phyloP scores from a whole-genome alignment of 257 asterid species.

The Primulina tabacum region DNA sequence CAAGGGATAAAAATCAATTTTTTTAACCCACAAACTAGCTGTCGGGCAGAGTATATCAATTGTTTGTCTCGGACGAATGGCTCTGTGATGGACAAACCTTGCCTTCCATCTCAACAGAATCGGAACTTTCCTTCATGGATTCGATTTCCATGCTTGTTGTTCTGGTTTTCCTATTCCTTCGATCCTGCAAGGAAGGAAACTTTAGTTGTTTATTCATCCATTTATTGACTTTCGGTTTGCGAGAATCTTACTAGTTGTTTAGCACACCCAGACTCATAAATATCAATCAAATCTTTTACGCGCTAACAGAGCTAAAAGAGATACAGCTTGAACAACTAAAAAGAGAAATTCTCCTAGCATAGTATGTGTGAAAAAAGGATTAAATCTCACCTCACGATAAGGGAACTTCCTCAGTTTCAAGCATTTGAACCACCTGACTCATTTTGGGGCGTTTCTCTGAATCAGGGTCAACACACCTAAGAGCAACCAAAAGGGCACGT shows the following conservation, averaged over 20 bases:
- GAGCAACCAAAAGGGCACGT: conserved; percentile 40
- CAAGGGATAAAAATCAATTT: conserved; percentile 23
- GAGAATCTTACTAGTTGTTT: not conserved
- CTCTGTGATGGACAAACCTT: conserved; percentile 31
- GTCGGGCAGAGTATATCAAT: conserved; percentile 17
- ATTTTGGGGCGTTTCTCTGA: conserved; percentile 41
- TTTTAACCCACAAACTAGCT: conserved; percentile 18
- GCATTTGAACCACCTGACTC: conserved; percentile 41
- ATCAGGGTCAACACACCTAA: conserved; percentile 41
- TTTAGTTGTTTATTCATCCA: not conserved
- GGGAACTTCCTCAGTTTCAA: conserved; percentile 43
- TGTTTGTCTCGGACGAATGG: conserved; percentile 34
- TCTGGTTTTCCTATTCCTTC: conserved; percentile 45
- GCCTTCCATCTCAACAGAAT: conserved; percentile 41
- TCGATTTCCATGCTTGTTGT: conserved; percentile 54
- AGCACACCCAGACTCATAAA: not conserved
- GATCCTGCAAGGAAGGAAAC: conserved; percentile 35
- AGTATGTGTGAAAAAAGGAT: not conserved
- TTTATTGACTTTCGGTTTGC: not conserved
- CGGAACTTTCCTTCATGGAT: conserved; percentile 42
- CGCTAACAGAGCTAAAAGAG: not conserved
- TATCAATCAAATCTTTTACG: not conserved
- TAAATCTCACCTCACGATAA: conserved; percentile 29
- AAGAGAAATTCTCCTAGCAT: too few relatives aligned
- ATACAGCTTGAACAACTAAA: not conserved